phyloP scores from a whole-genome alignment of 2,329 filamentous ascomycete genomes.

The Pyrenochaeta sp. region DNA sequence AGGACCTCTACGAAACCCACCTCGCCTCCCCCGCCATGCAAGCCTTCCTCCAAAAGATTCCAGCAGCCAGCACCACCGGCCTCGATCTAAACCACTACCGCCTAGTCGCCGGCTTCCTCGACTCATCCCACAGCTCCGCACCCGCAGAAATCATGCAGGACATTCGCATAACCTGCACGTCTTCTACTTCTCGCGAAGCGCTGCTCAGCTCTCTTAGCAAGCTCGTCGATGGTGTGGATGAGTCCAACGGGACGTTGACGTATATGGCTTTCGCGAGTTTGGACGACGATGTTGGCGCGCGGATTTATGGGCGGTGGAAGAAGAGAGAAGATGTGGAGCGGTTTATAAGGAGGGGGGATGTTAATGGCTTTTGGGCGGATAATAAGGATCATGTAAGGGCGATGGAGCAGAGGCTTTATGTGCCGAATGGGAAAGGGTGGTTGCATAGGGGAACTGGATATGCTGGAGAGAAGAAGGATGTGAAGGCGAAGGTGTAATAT shows the following conservation, averaged over 20 bases:
- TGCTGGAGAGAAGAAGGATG: conserved; percentile 5
- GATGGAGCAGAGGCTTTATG: conserved; percentile 43
- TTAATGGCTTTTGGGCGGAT: conserved; percentile 39
- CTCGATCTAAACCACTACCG: conserved; percentile 48
- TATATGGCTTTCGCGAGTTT: conserved; percentile 40
- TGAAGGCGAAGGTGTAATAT: background rate
- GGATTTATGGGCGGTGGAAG: conserved; percentile 40
- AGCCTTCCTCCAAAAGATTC: conserved; percentile 37
- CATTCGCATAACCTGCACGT: conserved; percentile 30
- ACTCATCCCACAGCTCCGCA: conserved; percentile 23
- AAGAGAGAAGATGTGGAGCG: conserved; percentile 34
- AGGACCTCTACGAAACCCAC: conserved; percentile 46
- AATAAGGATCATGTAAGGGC: conserved; percentile 33
- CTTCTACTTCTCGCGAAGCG: conserved; percentile 5
- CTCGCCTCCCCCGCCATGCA: conserved; percentile 43
- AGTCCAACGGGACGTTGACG: conserved; percentile 25
- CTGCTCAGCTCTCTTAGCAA: conserved; percentile 12
- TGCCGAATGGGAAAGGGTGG: conserved; percentile 47
- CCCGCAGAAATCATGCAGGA: conserved; percentile 45
- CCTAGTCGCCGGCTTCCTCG: conserved; percentile 40
- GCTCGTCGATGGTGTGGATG: conserved; percentile 22
- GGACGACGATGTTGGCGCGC: conserved; percentile 38
- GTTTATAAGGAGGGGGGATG: conserved; percentile 31
- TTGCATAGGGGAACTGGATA: conserved; percentile 34
- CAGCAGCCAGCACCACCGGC: conserved; percentile 40